Base-by-base conservation (phyloP, 495 filamentous ascomycete genomes). In the Rostrohypoxylon terebratum region DNA sequence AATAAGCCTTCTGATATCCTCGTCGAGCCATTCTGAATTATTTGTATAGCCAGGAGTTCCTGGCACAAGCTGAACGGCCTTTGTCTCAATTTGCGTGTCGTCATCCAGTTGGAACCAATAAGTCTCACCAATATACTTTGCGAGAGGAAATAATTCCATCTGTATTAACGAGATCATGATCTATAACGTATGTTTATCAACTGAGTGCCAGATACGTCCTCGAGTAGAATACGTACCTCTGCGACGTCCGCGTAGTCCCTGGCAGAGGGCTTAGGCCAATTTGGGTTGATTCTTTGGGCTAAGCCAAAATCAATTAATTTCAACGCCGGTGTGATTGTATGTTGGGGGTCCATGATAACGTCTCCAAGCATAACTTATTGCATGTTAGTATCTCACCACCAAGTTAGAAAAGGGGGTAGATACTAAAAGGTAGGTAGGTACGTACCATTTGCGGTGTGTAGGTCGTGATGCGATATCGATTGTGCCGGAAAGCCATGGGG, bases 401-500 rank as follows among this genome's bases (percentile, higher is more conserved):
- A 20, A 28, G 11, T 51, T 10, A 6, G n/a, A 1, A 7, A 47
- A 3, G 42, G 28, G 28, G 28, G 28, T 28, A 28, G 28, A 5
- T 28, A 28, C 28, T 28, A 28, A 47, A n/a, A n/a, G n/a, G n/a
- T n/a, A n/a, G n/a, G n/a, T 47, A 47, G 18, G 42, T 47, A 28
- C 60, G 7, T 71, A 71, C 68, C 53, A 42, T 71, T 71, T 5
- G 28, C 28, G 6, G 3, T 5, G 28, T 28, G 28, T 5, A 28
- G 6, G 28, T 28, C 28, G 3, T 5, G 3, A 28, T 28, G 28
- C 28, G 28, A 3, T 28, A 28, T 28, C 28, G 28, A 5, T n/a
- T n/a, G n/a, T n/a, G n/a, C n/a, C n/a, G n/a, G n/a, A n/a, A n/a
- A n/a, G n/a, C n/a, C n/a, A n/a, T n/a, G n/a, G n/a, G 28, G 28